A percentile compares a stretch with the other conserved stretches of the same genome.
These are phyloP conservation scores for Plantago elongata DNA, from an alignment of 257 asterid genomes.

Conservation along the genomic window DNA sequence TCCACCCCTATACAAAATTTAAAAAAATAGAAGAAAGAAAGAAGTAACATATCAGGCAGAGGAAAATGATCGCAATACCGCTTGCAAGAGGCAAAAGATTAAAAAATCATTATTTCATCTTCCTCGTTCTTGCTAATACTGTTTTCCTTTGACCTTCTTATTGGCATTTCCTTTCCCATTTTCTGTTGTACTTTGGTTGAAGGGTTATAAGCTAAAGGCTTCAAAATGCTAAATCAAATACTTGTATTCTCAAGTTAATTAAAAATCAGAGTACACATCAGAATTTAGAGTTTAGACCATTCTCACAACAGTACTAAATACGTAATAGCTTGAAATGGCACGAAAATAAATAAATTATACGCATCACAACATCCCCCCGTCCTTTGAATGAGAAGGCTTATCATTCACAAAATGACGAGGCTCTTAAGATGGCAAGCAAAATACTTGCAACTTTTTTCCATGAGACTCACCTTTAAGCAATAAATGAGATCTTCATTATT, in stretches of 20 bases:
- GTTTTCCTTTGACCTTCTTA: neutral
- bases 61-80: conserved; percentile 4
- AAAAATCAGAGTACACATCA: neutral
- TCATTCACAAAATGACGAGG: too few relatives aligned
- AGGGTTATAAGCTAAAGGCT: too few relatives aligned
- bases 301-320: too few relatives aligned
- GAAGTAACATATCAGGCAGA: conserved; percentile 1
- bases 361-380: conserved; percentile 1
- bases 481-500: conserved; percentile 84
- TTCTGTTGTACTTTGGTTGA: neutral
- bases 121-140: neutral
- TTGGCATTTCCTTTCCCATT: neutral
- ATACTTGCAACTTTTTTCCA: conserved; percentile 1
- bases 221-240: too few relatives aligned
- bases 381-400: too few relatives aligned
- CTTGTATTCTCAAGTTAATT: neutral
- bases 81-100: conserved; percentile 4
- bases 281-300: neutral
- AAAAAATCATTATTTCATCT: neutral
- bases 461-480: conserved; percentile 77
- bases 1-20: conserved; percentile 82
- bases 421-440: neutral
- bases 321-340: too few relatives aligned
- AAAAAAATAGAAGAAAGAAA: conserved; percentile 18
- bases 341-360: too few relatives aligned